phyloP scores from a whole-genome alignment of 192 early-diverging fungal genomes.

The Dissophora globulifera region DNA sequence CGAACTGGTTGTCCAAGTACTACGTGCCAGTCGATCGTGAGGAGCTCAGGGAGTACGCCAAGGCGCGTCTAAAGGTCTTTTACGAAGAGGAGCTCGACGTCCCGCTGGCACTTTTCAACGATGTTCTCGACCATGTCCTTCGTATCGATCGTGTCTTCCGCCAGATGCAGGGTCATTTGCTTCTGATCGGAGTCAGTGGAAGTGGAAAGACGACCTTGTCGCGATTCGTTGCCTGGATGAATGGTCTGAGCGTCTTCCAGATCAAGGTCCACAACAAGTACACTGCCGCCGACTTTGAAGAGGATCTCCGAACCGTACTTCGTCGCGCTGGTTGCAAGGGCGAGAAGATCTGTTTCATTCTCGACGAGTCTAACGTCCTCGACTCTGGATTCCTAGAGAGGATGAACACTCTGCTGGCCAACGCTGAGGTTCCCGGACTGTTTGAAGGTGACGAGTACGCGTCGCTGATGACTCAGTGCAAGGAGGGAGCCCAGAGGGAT shows the following conservation, averaged over 20 bases:
- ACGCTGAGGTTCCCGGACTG: constrained; percentile 97
- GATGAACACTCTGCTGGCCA: constrained; percentile 99
- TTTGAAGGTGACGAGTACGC: constrained; percentile 99
- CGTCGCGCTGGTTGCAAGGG: constrained; percentile 94
- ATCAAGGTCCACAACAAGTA: constrained; percentile 99
- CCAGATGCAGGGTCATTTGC: constrained; percentile 97
- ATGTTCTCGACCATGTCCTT: constrained; percentile 97
- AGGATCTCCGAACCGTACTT: constrained; percentile 92
- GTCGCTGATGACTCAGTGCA: constrained; percentile 93
- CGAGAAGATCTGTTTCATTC: constrained; percentile 97
- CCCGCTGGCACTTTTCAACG: constrained; percentile 91
- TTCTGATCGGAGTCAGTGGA: constrained; percentile 98
- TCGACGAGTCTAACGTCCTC: constrained; percentile 98
- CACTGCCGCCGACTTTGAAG: constrained; percentile 96
- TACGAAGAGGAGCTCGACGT: constrained; percentile 99
- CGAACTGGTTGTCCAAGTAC: constrained; percentile 95
- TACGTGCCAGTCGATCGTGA: constrained; percentile 92
- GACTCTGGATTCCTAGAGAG: constrained; percentile 98
- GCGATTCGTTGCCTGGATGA: constrained; percentile 99
- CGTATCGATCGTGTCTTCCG: constrained; percentile 98
- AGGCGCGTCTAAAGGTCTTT: constrained; percentile 95
- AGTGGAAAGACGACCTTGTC: constrained; percentile 98
- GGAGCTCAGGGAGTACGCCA: constrained; percentile 90
- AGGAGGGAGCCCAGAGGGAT: constrained; percentile 93
- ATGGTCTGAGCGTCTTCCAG: constrained; percentile 95